These are phyloP conservation scores for Hirsutella minnesotensis DNA, from an alignment of 2,329 filamentous ascomycete genomes.

Conservation along the genomic window DNA sequence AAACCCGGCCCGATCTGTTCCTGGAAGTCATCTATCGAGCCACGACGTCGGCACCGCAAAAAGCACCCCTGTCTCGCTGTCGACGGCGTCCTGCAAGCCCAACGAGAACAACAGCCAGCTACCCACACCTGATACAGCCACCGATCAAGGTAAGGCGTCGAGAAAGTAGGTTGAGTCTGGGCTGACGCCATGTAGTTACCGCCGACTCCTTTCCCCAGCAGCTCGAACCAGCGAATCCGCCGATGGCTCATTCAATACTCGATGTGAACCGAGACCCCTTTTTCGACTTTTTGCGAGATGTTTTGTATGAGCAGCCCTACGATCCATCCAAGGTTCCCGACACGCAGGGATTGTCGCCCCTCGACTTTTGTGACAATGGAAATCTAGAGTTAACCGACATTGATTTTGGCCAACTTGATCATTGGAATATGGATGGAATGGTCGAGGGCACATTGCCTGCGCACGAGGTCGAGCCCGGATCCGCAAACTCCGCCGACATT, in stretches of 20 bases:
- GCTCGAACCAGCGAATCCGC: conserved; percentile 1
- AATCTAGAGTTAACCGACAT: conserved; percentile 39
- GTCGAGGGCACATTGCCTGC: conserved; percentile 9
- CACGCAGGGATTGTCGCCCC: conserved; percentile 28
- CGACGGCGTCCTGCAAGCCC: conserved; percentile 10
- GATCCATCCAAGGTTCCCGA: conserved; percentile 23
- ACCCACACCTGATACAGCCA: conserved; percentile 20
- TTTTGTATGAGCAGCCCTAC: conserved; percentile 34
- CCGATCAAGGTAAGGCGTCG: conserved; percentile 13
- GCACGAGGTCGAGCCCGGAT: conserved; percentile 11
- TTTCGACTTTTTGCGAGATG: conserved; percentile 37
- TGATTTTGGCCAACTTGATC: conserved; percentile 37
- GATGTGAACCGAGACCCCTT: conserved; percentile 29
- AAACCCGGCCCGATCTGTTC: conserved; percentile 8
- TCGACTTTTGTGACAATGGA: conserved; percentile 38
- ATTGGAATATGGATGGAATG: conserved; percentile 32
- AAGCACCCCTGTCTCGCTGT: conserved; percentile 14
- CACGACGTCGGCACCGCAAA: conserved; percentile 10
- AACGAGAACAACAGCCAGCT: conserved; percentile 18
- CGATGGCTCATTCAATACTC: conserved; percentile 3
- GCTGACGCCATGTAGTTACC: conserved; percentile 4
- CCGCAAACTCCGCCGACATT: conserved; percentile 29
- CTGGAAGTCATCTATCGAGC: conserved; percentile 5
- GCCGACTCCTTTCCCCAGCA: conserved; percentile 3
- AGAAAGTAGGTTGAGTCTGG: background rate